Evolutionary conservation across 1,284 basidiomycete species (phyloP).

Genomic region (Xerocomus minutiporus): DNA sequence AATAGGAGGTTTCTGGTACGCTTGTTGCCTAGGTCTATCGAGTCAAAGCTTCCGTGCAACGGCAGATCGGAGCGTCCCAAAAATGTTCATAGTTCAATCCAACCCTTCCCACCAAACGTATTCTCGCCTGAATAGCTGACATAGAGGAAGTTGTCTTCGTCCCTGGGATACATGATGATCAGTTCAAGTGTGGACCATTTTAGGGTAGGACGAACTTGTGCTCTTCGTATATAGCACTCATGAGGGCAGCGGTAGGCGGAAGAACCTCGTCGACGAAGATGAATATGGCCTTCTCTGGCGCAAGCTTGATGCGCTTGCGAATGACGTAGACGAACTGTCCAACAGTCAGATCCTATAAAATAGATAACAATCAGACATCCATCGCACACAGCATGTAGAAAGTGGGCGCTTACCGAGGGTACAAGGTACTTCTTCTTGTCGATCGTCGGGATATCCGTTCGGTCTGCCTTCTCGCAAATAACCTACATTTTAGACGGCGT

Average conservation of each 20-base stretch:
- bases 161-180: conserved; percentile 47
- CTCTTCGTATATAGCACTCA: conserved; percentile 99
- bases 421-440: conserved; percentile 99
- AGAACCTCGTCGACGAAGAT: conserved; percentile 99
- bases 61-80: conserved; percentile 21
- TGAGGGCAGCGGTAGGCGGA: conserved; percentile 95
- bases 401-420: conserved; percentile 68
- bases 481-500: conserved; percentile 54
- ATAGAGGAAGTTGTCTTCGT: conserved; percentile 95
- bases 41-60: conserved; percentile 21
- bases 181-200: conserved; percentile 5
- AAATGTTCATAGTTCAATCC: conserved; percentile 43
- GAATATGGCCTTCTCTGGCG: conserved; percentile 99
- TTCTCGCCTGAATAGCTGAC: conserved; percentile 97
- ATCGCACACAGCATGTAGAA: conserved; percentile 7
- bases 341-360: conserved; percentile 86
- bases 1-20: conserved; percentile 12
- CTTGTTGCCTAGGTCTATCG: conserved; percentile 30
- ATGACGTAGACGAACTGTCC: conserved; percentile 99
- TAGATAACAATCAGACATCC: conserved; percentile 19
- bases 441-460: conserved; percentile 97
- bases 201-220: conserved; percentile 76
- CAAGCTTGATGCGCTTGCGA: conserved; percentile 99
- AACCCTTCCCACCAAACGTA: conserved; percentile 71
- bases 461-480: conserved; percentile 99